Evolutionary conservation across 306 rosid genomes (phyloP).

Genomic region (Macrotyloma uniflorum): DNA sequence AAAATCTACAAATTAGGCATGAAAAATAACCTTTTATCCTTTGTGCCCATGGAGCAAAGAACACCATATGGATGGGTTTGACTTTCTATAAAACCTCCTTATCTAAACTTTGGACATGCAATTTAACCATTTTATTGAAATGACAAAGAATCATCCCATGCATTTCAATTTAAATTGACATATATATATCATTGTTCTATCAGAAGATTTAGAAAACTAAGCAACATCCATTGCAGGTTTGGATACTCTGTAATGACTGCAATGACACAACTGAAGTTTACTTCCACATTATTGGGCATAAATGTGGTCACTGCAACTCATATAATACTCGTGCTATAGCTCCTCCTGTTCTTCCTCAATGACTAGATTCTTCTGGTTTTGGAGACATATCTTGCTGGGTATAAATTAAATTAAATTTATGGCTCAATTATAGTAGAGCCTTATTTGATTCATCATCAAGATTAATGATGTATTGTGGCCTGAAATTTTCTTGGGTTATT

Average conservation of each 20-base stretch:
- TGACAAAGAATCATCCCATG: background rate
- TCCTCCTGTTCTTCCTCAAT: conserved; percentile 92
- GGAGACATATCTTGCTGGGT: conserved; percentile 2
- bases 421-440: conserved; percentile 25
- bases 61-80: background rate
- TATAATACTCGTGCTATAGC: conserved; percentile 89
- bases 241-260: conserved; percentile 97
- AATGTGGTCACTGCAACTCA: conserved; percentile 91
- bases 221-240: conserved; percentile 64
- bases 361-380: conserved; percentile 41
- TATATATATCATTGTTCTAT: background rate
- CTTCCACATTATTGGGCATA: conserved; percentile 89
- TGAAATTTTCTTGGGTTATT: conserved; percentile 40
- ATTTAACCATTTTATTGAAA: background rate
- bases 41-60: conserved; percentile 10
- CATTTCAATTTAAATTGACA: background rate
- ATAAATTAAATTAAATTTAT: background rate
- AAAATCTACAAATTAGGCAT: background rate
- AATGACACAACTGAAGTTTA: conserved; percentile 89
- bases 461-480: conserved; percentile 34
- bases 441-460: conserved; percentile 35
- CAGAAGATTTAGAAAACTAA: conserved; percentile 33
- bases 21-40: background rate
- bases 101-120: conserved; percentile 1
- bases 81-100: background rate